Evolutionary conservation across 306 rosid genomes (phyloP).

Genomic region (Cercis canadensis): DNA sequence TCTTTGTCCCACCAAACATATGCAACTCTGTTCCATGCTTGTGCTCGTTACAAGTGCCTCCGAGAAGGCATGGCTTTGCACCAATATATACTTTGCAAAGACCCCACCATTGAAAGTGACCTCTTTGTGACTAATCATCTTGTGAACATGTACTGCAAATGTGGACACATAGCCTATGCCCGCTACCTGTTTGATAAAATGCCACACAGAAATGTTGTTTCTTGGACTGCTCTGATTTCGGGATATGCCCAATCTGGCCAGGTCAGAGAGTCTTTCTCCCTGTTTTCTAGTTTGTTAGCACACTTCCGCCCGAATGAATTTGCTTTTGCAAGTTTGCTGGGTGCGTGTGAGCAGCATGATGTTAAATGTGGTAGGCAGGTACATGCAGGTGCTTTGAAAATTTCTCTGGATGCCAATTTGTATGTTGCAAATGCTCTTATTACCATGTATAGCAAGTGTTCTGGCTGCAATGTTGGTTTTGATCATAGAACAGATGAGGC

Average conservation of each 20-base stretch:
- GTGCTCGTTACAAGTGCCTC: conserved; percentile 61
- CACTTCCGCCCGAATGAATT: conserved; percentile 72
- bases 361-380: conserved; percentile 70
- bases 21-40: conserved; percentile 72
- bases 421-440: conserved; percentile 86
- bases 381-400: conserved; percentile 76
- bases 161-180: conserved; percentile 58
- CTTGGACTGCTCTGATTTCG: conserved; percentile 88
- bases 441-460: conserved; percentile 74
- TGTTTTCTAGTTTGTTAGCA: conserved; percentile 64
- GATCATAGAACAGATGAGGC: conserved; percentile 53
- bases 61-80: conserved; percentile 72
- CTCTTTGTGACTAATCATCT: conserved; percentile 75
- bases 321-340: conserved; percentile 77
- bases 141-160: conserved; percentile 78
- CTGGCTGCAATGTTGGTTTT: conserved; percentile 35
- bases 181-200: conserved; percentile 66
- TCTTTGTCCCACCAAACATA: conserved; percentile 60
- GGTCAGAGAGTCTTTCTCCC: conserved; percentile 48
- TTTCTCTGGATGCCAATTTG: conserved; percentile 63
- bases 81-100: conserved; percentile 55
- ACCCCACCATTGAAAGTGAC: conserved; percentile 45
- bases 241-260: conserved; percentile 63
- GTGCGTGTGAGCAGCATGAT: conserved; percentile 46
- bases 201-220: conserved; percentile 67